Evolutionary conservation across 2,329 filamentous ascomycete genomes (phyloP).

Genomic region (Fusarium multiceps): DNA sequence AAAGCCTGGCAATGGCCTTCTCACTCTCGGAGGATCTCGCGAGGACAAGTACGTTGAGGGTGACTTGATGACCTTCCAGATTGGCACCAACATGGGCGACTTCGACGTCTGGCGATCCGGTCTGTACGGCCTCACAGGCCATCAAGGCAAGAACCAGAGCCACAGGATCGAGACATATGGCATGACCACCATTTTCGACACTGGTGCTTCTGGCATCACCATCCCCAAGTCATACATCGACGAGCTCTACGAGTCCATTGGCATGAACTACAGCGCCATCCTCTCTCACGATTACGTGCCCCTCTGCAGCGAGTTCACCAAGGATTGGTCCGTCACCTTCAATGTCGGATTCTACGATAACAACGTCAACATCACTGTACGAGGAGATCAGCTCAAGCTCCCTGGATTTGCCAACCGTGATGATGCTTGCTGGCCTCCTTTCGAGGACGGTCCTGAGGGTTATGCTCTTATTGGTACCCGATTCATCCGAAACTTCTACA

Average conservation of each 20-base stretch:
- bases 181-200: conserved; percentile 48
- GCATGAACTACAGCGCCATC: conserved; percentile 52
- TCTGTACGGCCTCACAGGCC: not conserved
- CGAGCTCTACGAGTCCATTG: conserved; percentile 49
- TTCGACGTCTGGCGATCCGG: conserved; percentile 50
- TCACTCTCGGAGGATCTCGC: conserved; percentile 50
- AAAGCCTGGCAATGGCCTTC: conserved; percentile 40
- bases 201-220: conserved; percentile 45
- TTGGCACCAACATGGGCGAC: not conserved
- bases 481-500: conserved; percentile 50
- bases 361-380: conserved; percentile 45
- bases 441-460: conserved; percentile 41
- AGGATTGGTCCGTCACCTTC: conserved; percentile 50
- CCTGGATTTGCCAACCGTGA: conserved; percentile 50
- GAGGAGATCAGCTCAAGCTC: conserved; percentile 47
- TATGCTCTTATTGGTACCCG: conserved; percentile 48
- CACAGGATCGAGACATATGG: conserved; percentile 21
- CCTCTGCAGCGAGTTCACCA: conserved; percentile 52
- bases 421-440: conserved; percentile 52
- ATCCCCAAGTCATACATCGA: conserved; percentile 44
- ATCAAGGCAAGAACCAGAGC: not conserved
- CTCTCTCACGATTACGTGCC: conserved; percentile 45
- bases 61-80: conserved; percentile 33
- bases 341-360: conserved; percentile 40
- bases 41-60: conserved; percentile 48